Base-by-base conservation (phyloP, 352 stramenopile genomes). In the Vaucheria bursata region DNA sequence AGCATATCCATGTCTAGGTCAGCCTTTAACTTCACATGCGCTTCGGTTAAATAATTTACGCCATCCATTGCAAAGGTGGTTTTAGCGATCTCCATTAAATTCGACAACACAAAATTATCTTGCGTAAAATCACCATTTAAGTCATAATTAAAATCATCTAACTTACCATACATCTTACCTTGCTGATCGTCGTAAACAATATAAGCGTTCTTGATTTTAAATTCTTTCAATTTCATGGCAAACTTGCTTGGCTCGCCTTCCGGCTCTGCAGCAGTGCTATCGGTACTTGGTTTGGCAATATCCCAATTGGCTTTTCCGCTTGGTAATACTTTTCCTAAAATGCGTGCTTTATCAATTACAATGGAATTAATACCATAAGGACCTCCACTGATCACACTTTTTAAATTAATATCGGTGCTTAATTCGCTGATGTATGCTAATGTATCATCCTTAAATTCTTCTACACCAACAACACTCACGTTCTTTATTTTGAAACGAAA, bases 291-390 rank as follows among this genome's bases (percentile, higher is more conserved):
- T 59, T 59, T 59, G 45, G 45, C 25, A 18, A 59, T 59, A 59
- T 59, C 45, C 45, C 45, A 59, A 59, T 59, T 59, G 45, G 45
- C 45, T 59, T 59, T 59, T 25, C 45, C 45, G n/a, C n/a, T n/a
- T n/a, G n/a, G n/a, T n/a, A n/a, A n/a, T n/a, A n/a, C n/a, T n/a
- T n/a, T n/a, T n/a, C n/a, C n/a, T n/a, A n/a, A n/a, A n/a, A n/a
- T n/a, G n/a, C n/a, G n/a, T 59, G 18, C 45, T 59, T 59, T 59
- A 25, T 59, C 25, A 59, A 59, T 59, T 59, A 18, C 25, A 18
- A 59, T 59, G 18, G 18, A 25, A 59, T 59, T 25, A n/a, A n/a
- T n/a, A n/a, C n/a, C n/a, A n/a, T n/a, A n/a, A n/a, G n/a, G n/a
- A n/a, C n/a, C n/a, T 18, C 45, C 45, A 59, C 25, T 59, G 18